Evolutionary conservation across 2,329 filamentous ascomycete genomes (phyloP).

Genomic region (Aspergillus phoenicis): DNA sequence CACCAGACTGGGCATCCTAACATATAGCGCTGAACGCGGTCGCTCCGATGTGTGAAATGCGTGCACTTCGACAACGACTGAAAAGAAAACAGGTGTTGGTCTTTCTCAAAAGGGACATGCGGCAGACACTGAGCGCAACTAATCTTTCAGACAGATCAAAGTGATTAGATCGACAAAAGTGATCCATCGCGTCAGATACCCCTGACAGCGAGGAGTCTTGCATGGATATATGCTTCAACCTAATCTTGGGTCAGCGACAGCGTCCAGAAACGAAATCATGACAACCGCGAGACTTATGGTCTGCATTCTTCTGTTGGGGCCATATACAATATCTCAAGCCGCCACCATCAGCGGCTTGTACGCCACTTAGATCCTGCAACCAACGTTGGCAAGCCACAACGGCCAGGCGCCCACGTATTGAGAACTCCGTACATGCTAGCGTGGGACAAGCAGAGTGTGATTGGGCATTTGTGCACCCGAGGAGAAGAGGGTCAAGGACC

Average conservation of each 20-base stretch:
- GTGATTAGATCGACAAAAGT: no score
- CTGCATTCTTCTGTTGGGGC: neutral
- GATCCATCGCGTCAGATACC: no score
- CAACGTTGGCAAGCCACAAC: neutral
- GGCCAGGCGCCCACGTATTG: neutral
- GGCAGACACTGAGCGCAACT: no score
- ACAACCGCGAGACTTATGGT: neutral
- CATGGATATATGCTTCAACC: neutral
- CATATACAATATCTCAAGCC: neutral
- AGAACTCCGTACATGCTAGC: no score
- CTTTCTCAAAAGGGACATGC: no score
- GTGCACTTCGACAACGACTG: no score
- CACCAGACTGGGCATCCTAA: no score
- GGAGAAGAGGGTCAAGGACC: neutral
- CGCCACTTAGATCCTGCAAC: neutral
- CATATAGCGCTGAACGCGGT: no score
- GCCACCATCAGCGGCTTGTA: neutral
- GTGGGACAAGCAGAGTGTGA: neutral
- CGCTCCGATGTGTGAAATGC: no score
- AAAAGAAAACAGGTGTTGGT: no score
- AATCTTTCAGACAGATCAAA: no score
- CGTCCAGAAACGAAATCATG: neutral
- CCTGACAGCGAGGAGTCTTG: neutral
- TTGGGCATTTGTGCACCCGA: neutral
- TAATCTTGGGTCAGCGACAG: neutral